These are phyloP conservation scores for Skeletonema tropicum DNA, from an alignment of 108 stramenopile species.

Conservation along the genomic window DNA sequence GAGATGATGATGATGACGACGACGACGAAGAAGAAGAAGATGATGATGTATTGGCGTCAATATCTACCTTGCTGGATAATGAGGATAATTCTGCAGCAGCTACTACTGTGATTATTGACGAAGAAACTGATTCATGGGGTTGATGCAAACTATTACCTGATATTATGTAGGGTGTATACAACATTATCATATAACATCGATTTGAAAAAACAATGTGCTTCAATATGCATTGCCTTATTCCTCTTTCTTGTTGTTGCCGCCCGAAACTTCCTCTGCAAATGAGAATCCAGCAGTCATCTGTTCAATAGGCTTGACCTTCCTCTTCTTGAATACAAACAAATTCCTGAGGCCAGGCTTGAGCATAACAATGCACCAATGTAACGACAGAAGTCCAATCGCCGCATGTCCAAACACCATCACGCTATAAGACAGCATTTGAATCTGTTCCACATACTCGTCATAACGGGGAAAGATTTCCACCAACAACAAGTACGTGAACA, in stretches of 20 bases:
- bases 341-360: conserved; percentile 31
- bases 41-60: background rate
- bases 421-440: conserved; percentile 36
- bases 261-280: conserved; percentile 38
- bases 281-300: background rate
- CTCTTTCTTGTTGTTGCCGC: background rate
- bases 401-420: conserved; percentile 44
- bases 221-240: background rate
- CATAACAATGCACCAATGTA: conserved; percentile 48
- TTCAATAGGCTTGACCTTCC: background rate
- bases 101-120: background rate
- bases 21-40: no score
- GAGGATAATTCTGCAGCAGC: background rate
- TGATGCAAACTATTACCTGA: background rate
- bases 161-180: no score
- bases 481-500: conserved; percentile 42
- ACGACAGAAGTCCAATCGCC: conserved; percentile 43
- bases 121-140: background rate
- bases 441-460: conserved; percentile 21
- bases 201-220: background rate
- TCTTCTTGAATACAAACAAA: conserved; percentile 47
- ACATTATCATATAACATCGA: background rate
- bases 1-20: conserved; percentile 4
- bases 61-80: background rate
- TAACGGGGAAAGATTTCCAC: conserved; percentile 37